Conservation (phyloP, 352 stramenopile genomes). For the Phytophthora pseudosyringae region DNA sequence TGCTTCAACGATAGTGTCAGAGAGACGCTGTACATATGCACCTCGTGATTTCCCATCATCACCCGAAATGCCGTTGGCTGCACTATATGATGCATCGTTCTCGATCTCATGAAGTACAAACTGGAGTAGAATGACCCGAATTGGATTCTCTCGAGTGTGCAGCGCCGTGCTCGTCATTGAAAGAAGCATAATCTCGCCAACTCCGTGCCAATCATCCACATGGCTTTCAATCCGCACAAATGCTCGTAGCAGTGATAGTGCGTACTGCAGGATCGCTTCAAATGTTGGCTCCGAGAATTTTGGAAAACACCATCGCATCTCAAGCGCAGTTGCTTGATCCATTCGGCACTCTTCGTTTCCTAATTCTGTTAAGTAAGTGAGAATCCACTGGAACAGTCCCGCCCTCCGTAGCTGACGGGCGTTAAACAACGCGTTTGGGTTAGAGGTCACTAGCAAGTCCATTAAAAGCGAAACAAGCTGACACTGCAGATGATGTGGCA, state of each 20-base stretch:
- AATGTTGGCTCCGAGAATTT: constrained; percentile 42
- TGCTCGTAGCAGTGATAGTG: constrained; percentile 45
- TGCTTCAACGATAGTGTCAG: constrained; percentile 50
- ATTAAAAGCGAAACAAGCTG: constrained; percentile 59
- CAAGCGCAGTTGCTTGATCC: constrained; percentile 30
- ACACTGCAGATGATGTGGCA: constrained; percentile 55
- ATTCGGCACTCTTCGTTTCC: constrained; percentile 49
- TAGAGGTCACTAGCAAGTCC: constrained; percentile 49
- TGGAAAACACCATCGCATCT: constrained; percentile 63
- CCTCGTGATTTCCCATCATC: neutral
- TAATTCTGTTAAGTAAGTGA: constrained; percentile 63
- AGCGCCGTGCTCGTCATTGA: constrained; percentile 47
- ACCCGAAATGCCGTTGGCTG: neutral
- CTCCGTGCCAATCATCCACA: constrained; percentile 51
- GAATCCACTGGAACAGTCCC: constrained; percentile 59
- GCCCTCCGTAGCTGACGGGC: constrained; percentile 66
- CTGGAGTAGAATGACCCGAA: constrained; percentile 55
- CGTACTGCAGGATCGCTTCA: constrained; percentile 58
- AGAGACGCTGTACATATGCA: constrained; percentile 19
- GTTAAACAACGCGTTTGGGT: constrained; percentile 84
- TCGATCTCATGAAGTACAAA: constrained; percentile 68
- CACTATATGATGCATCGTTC: constrained; percentile 27
- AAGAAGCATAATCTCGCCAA: constrained; percentile 57
- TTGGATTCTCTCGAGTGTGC: constrained; percentile 33
- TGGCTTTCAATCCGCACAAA: constrained; percentile 71